Evolutionary conservation across 2,329 filamentous ascomycete species (phyloP), one percentile per base, ranked within the genome.

Genomic region (Apiospora koreana): DNA sequence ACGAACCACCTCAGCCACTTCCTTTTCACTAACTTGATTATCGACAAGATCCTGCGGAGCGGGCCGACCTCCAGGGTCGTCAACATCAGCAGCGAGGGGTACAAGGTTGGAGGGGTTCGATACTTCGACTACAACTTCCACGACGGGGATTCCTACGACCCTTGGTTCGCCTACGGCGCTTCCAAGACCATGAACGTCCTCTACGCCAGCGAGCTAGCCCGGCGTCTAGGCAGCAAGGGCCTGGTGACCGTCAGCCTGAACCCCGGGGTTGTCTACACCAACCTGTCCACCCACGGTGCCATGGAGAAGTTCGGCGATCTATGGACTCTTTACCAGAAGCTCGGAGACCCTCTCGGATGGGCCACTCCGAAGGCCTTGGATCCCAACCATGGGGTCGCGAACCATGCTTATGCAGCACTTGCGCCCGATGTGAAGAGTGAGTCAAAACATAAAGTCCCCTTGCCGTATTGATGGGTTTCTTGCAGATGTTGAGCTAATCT

Each of bases 321-420:
- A 35, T 38, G 25, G 45, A 25, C 35, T 25, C 31, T 69, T 14
- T 58, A 69, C 41, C 68, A 16, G 23, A 21, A 67, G 16, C n/a
- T 74, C 5, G 71, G 67, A 69, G 69, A 67, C 46, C 65, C 74
- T 18, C 78, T 79, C 25, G 50, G 25, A 28, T 62, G 72, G 79
- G 77, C n/a, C 68, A 79, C 23, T 65, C 73, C 69, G 28, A 41
- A 68, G 16, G 69, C 54, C 68, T 80, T 72, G 73, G 79, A 48
- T 72, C 69, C 69, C 69, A 81, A 71, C 76, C 80, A 77, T 2
- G 79, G 79, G 3, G 72, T 77, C 1, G 77, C 78, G 0, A 80
- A 77, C 0, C 74, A 76, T 21, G 70, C 79, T 5, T 79, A 77
- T n/a, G 76, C 78, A 2, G 81, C 81, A 67, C 70, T 85, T 76